Percentiles rank a stretch among this genome's conserved stretches.
Evolutionary conservation across 768 basidiomycete genomes (phyloP).

Genomic region (Hydnum rufescens): DNA sequence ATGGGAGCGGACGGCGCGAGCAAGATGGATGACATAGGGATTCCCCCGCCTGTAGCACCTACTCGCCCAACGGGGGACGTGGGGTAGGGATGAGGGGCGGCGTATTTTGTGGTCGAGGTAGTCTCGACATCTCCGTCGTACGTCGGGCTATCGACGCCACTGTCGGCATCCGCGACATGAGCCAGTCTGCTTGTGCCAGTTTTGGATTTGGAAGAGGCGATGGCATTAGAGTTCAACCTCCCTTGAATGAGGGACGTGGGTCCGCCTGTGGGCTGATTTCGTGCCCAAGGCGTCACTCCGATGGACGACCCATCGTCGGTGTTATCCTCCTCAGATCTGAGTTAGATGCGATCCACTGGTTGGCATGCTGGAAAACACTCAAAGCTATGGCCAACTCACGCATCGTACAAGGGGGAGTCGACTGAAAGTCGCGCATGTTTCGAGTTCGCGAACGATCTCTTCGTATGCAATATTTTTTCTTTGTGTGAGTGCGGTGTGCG

Average conservation of each 20-base stretch:
- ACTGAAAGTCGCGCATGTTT: constrained; percentile 1
- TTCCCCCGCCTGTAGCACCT: neutral
- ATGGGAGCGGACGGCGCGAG: neutral
- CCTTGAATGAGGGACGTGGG: neutral
- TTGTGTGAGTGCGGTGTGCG: too few species aligned
- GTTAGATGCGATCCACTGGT: neutral
- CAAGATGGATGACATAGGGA: constrained; percentile 6
- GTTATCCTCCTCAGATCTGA: neutral
- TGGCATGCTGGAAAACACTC: neutral
- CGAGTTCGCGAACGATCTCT: neutral
- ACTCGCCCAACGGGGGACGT: neutral
- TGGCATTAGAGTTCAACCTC: neutral
- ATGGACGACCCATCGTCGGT: neutral
- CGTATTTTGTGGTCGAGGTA: constrained; percentile 26
- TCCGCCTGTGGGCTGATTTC: neutral
- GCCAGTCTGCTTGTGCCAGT: neutral
- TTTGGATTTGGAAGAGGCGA: neutral
- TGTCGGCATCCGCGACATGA: constrained; percentile 29
- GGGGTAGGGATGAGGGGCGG: neutral
- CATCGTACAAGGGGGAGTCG: constrained; percentile 1
- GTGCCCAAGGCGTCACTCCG: neutral
- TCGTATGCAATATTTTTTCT: too few species aligned
- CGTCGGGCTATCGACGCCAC: constrained; percentile 61
- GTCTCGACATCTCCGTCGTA: constrained; percentile 84
- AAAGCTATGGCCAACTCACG: neutral